A percentile compares a stretch with the other conserved stretches of the same genome.
These are phyloP conservation scores for Aureobasidium musti DNA, from an alignment of 2,329 filamentous ascomycete species.

Conservation along the genomic window DNA sequence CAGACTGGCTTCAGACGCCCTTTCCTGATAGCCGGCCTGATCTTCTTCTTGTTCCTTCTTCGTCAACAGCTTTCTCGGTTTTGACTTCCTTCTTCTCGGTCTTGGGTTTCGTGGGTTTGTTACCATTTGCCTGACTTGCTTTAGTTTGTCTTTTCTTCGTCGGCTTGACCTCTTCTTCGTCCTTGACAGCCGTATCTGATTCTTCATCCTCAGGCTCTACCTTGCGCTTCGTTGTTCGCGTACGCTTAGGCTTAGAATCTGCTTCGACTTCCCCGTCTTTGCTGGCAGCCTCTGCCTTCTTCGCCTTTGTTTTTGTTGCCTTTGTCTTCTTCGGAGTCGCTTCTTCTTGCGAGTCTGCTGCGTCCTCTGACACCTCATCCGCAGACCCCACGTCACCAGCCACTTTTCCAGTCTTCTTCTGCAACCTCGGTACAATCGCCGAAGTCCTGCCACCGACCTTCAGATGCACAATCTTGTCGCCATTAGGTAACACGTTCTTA, in stretches of 20 bases:
- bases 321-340: background rate
- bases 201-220: background rate
- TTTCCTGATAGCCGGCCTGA: slow-evolving; percentile 6
- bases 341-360: slow-evolving; percentile 24
- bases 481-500: slow-evolving; percentile 70
- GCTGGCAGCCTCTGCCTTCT: background rate
- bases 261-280: background rate
- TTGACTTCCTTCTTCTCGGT: slow-evolving; percentile 54
- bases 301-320: background rate
- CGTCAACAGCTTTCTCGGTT: background rate
- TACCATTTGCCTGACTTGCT: background rate
- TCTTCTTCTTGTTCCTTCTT: slow-evolving; percentile 4
- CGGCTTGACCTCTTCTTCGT: slow-evolving; percentile 5
- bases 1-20: background rate
- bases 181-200: background rate
- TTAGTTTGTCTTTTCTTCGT: slow-evolving; percentile 4
- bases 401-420: slow-evolving; percentile 74
- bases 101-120: slow-evolving; percentile 6
- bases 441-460: slow-evolving; percentile 91
- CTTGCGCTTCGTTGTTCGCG: slow-evolving; percentile 3
- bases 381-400: slow-evolving; percentile 50
- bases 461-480: slow-evolving; percentile 79
- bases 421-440: slow-evolving; percentile 79
- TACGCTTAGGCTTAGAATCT: slow-evolving; percentile 2
- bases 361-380: slow-evolving; percentile 12